Base-by-base conservation (phyloP, 139 green algal genomes). In the Picochlorum sp. region DNA sequence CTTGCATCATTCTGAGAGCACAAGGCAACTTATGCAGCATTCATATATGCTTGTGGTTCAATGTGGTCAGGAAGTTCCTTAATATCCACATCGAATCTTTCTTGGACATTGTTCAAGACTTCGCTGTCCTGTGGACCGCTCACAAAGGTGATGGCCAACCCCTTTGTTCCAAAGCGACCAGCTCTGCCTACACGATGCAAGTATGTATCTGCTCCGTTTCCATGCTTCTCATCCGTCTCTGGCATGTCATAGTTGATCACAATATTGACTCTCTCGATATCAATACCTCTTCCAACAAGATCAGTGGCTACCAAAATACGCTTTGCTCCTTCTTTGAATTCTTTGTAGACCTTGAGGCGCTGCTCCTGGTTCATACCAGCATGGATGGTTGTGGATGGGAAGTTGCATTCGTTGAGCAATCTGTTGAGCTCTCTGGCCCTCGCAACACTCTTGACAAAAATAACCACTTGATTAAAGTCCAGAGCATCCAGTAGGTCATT, bases 241-340 rank as follows among this genome's bases (percentile, higher is more conserved):
- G 94, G 94, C 94, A 99, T 99, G 81, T 99, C 94, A 69, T 98
- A 99, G 82, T 99, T 99, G 84, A 99, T 97, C 18, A 99, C 94
- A 61, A 99, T 96, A 79, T 99, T 99, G 57, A 99, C 94, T 38
- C 92, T 83, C 87, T 98, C 94, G 69, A 99, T 94, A 73, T 99
- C 94, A 75, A 99, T 97, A 49, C 94, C 94, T 57, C 94, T 90
- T 9, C 88, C 88, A 50, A 98, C 85, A 60, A 99, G 80, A 79
- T 99, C 94, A 6, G 94, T 99, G 21, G 94, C 92, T 49, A 99
- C 94, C 70, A 99, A 81, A 76, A 99, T 97, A 59, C 94, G 86
- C 80, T 97, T 95, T 51, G 89, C 74, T 38, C 90, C 89, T 73
- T 95, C 85, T 84, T 98, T 98, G 82, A 98, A 98, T 50, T 81